These are phyloP conservation scores for Hortaea sp. DNA, from an alignment of 2,329 filamentous ascomycete species.

Conservation along the genomic window DNA sequence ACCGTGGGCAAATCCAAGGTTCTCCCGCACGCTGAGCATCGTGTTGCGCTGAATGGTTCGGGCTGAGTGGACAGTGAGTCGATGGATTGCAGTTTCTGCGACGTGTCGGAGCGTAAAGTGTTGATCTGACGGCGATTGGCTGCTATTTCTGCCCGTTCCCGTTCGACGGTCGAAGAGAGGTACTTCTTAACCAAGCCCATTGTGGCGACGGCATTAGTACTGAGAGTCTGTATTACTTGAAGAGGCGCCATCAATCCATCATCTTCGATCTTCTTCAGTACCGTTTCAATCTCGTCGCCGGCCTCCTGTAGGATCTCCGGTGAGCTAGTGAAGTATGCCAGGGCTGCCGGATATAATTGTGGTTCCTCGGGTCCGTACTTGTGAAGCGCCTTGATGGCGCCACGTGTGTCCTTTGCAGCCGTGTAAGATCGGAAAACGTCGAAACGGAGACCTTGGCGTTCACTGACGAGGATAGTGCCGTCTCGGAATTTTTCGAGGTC, in stretches of 20 bases:
- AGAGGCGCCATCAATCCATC: conserved; percentile 90
- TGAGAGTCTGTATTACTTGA: conserved; percentile 89
- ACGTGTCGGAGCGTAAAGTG: conserved; percentile 76
- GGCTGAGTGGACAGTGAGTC: conserved; percentile 68
- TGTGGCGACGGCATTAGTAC: conserved; percentile 70
- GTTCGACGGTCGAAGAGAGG: conserved; percentile 75
- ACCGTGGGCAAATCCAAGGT: conserved; percentile 79
- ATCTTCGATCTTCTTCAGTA: conserved; percentile 77
- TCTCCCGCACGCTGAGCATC: conserved; percentile 72
- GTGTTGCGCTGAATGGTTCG: conserved; percentile 78
- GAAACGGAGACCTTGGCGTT: conserved; percentile 81
- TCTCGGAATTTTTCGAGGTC: conserved; percentile 84
- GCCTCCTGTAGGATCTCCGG: conserved; percentile 73
- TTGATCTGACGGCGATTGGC: conserved; percentile 70
- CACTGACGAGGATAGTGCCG: conserved; percentile 83
- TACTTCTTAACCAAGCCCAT: conserved; percentile 98
- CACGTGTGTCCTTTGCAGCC: conserved; percentile 78
- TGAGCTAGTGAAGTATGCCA: conserved; percentile 88
- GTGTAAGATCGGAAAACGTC: conserved; percentile 98
- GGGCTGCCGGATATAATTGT: conserved; percentile 80
- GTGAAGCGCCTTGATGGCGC: conserved; percentile 76
- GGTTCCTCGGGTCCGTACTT: conserved; percentile 91
- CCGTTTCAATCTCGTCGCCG: conserved; percentile 67
- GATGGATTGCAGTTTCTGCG: conserved; percentile 68
- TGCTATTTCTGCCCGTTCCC: conserved; percentile 77